Conservation (phyloP, 495 filamentous ascomycete species). For the Hypoxylon intermedium region DNA sequence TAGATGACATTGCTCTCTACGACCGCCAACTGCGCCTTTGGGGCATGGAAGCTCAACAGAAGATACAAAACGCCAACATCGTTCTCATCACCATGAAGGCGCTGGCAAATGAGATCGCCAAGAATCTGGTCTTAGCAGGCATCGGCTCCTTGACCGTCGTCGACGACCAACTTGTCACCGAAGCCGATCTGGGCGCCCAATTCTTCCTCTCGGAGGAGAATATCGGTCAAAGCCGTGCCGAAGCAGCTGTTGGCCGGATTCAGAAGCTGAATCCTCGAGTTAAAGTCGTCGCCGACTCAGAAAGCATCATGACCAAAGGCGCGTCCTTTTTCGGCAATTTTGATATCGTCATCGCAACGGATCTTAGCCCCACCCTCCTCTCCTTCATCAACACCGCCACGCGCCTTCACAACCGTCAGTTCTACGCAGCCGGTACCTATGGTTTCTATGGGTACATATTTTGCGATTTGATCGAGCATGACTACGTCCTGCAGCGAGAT, state of each 20-base stretch:
- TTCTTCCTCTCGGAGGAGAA: slow-evolving; percentile 79
- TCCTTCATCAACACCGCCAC: slow-evolving; percentile 82
- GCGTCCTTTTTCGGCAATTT: slow-evolving; percentile 77
- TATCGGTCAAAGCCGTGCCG: slow-evolving; percentile 83
- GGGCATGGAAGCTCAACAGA: slow-evolving; percentile 92
- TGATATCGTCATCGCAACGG: slow-evolving; percentile 90
- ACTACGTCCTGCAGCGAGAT: slow-evolving; percentile 84
- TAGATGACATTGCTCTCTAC: slow-evolving; percentile 97
- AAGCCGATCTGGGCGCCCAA: slow-evolving; percentile 84
- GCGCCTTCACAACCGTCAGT: slow-evolving; percentile 73
- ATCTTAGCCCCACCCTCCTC: slow-evolving; percentile 75
- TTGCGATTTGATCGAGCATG: slow-evolving; percentile 85
- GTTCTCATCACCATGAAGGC: slow-evolving; percentile 87
- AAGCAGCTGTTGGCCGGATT: slow-evolving; percentile 79
- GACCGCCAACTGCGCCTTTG: slow-evolving; percentile 98
- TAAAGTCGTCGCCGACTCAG: slow-evolving; percentile 70
- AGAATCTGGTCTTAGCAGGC: slow-evolving; percentile 95
- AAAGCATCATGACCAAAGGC: slow-evolving; percentile 66
- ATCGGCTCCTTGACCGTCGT: slow-evolving; percentile 90
- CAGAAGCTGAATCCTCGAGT: slow-evolving; percentile 91
- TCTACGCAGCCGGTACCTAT: slow-evolving; percentile 88
- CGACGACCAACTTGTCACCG: slow-evolving; percentile 77
- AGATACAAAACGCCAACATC: slow-evolving; percentile 88
- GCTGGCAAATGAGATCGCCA: slow-evolving; percentile 93
- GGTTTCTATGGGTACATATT: slow-evolving; percentile 96